Conservation (phyloP, 1,284 basidiomycete genomes). For the Prillingera fragicola region DNA sequence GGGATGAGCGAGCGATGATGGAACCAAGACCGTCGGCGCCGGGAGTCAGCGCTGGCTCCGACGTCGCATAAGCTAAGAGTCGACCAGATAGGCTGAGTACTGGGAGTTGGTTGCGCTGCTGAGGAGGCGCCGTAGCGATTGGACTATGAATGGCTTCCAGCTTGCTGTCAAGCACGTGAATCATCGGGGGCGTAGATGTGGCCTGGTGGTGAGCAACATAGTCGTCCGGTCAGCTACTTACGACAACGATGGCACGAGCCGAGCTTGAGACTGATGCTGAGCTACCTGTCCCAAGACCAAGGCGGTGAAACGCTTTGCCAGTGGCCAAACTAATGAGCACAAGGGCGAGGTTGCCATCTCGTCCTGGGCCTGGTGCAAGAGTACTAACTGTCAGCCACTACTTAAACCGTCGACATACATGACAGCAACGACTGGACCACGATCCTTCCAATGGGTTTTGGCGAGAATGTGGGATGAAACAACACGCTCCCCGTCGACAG, state of each 20-base stretch:
- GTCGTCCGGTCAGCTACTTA: slow-evolving; percentile 14
- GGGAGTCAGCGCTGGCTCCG: slow-evolving; percentile 21
- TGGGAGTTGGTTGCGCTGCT: slow-evolving; percentile 22
- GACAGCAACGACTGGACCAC: slow-evolving; percentile 19
- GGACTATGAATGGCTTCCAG: slow-evolving; percentile 15
- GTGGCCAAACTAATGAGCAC: slow-evolving; percentile 24
- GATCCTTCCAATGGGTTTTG: slow-evolving; percentile 5
- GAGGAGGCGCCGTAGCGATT: slow-evolving; percentile 14
- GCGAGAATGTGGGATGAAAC: slow-evolving; percentile 13
- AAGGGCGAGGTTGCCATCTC: slow-evolving; percentile 16
- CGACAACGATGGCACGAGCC: slow-evolving; percentile 25
- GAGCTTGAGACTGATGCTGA: slow-evolving; percentile 21
- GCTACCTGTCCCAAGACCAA: slow-evolving; percentile 27
- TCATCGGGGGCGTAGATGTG: slow-evolving; percentile 21
- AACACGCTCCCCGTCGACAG: slow-evolving; percentile 2
- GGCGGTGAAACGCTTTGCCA: slow-evolving; percentile 24
- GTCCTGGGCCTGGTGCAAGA: not conserved
- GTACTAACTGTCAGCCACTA: no score
- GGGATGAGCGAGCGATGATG: slow-evolving; percentile 22
- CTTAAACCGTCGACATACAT: no score
- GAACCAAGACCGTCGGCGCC: slow-evolving; percentile 34
- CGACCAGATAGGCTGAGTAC: slow-evolving; percentile 31
- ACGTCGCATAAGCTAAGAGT: slow-evolving; percentile 30
- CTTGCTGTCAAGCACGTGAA: slow-evolving; percentile 27
- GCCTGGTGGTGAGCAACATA: slow-evolving; percentile 15